A percentile compares a stretch with the other conserved stretches of the same genome.
These are phyloP conservation scores for Peronosclerospora sorghi DNA, from an alignment of 352 stramenopile species.

Conservation along the genomic window DNA sequence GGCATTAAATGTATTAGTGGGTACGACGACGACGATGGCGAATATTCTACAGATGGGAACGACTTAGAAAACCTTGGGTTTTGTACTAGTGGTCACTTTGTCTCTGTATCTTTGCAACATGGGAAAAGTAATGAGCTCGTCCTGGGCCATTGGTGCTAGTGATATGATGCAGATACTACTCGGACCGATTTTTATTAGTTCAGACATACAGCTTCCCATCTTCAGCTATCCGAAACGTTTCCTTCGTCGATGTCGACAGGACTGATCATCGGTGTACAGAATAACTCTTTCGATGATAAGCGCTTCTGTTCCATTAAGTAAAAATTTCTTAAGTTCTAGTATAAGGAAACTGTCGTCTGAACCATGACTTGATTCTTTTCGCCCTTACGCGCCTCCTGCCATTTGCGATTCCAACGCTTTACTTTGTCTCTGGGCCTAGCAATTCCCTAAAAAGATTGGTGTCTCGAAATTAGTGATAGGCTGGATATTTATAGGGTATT, in stretches of 20 bases:
- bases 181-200: constrained; percentile 93
- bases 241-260: constrained; percentile 40
- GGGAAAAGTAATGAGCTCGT: constrained; percentile 53
- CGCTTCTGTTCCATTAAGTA: constrained; percentile 71
- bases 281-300: constrained; percentile 67
- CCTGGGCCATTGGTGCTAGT: background rate
- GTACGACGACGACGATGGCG: constrained; percentile 74
- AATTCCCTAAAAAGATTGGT: constrained; percentile 64
- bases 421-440: constrained; percentile 52
- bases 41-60: constrained; percentile 64
- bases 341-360: constrained; percentile 51
- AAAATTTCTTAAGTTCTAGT: constrained; percentile 16
- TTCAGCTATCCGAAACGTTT: constrained; percentile 62
- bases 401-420: constrained; percentile 62
- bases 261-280: constrained; percentile 47
- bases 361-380: constrained; percentile 63
- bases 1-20: constrained; percentile 72
- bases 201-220: constrained; percentile 91
- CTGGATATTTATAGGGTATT: no score
- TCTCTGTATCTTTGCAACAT: constrained; percentile 81
- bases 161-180: constrained; percentile 79
- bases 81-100: constrained; percentile 62
- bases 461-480: no score
- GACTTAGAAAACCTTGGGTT: constrained; percentile 67
- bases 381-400: constrained; percentile 64